Conservation (phyloP, 2,329 filamentous ascomycete genomes). For the Graphilbum fragrans region DNA sequence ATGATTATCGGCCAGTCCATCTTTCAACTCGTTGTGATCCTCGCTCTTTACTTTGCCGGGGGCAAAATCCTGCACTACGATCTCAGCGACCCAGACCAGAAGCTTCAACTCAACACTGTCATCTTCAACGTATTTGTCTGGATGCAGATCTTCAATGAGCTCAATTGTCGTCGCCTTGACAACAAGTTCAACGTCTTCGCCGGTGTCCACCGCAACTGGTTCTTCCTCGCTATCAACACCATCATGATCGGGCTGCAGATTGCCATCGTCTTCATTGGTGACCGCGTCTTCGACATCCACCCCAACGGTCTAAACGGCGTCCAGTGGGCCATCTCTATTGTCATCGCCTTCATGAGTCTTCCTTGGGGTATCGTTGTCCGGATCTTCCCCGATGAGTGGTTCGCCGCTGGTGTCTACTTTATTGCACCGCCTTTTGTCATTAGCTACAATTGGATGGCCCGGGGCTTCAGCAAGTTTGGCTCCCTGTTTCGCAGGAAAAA, state of each 20-base stretch:
- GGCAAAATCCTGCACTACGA: constrained; percentile 20
- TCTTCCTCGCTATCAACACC: constrained; percentile 75
- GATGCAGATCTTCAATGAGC: constrained; percentile 99
- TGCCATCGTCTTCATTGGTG: constrained; percentile 81
- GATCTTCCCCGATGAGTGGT: too few relatives aligned
- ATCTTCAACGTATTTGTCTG: constrained; percentile 98
- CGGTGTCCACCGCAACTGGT: constrained; percentile 70
- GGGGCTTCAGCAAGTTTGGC: too few relatives aligned
- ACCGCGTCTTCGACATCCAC: constrained; percentile 64
- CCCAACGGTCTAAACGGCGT: constrained; percentile 59
- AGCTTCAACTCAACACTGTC: constrained; percentile 69
- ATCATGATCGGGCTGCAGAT: constrained; percentile 85
- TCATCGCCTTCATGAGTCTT: constrained; percentile 78
- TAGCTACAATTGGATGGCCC: too few relatives aligned
- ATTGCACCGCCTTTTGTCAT: too few relatives aligned
- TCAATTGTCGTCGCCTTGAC: constrained; percentile 90
- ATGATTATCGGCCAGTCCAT: constrained; percentile 93
- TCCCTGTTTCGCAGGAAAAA: too few relatives aligned
- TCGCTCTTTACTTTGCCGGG: constrained; percentile 59
- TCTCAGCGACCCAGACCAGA: constrained; percentile 30
- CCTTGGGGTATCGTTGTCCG: too few relatives aligned
- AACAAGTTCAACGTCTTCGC: constrained; percentile 96
- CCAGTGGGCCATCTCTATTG: constrained; percentile 71
- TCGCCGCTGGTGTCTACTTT: too few relatives aligned
- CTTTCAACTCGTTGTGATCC: constrained; percentile 71